Evolutionary conservation across 1,139 yeast genomes (phyloP).

Genomic region (Kluyveromyces marxianus): DNA sequence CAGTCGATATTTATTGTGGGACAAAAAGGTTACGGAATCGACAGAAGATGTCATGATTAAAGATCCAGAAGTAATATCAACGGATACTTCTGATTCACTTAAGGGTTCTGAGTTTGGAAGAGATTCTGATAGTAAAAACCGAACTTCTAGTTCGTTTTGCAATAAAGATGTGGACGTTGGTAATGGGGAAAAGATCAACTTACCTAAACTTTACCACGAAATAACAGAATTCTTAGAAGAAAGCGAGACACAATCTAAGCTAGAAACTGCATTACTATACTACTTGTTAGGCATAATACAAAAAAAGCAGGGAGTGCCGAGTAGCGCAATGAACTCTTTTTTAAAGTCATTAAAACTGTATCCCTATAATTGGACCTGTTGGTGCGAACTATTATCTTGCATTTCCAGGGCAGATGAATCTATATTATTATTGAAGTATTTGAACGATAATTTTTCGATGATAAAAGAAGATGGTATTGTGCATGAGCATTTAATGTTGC

Average conservation of each 20-base stretch:
- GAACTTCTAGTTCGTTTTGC: neutral
- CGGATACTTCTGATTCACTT: conserved; percentile 8
- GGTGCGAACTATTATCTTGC: conserved; percentile 74
- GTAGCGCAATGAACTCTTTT: conserved; percentile 53
- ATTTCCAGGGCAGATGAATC: conserved; percentile 61
- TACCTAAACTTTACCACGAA: conserved; percentile 36
- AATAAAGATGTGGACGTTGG: conserved; percentile 10
- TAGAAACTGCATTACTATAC: conserved; percentile 41
- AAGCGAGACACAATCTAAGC: conserved; percentile 24
- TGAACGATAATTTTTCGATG: conserved; percentile 30
- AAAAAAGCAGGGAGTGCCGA: conserved; percentile 51
- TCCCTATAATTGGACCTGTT: conserved; percentile 91
- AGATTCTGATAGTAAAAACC: conserved; percentile 5
- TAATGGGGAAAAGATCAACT: conserved; percentile 20
- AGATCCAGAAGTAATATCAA: conserved; percentile 16
- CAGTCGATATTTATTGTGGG: conserved; percentile 63
- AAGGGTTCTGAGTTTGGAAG: conserved; percentile 7
- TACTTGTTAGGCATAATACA: conserved; percentile 65
- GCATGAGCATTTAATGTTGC: conserved; percentile 44
- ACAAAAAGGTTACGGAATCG: conserved; percentile 65
- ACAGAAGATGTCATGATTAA: conserved; percentile 50
- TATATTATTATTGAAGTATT: conserved; percentile 36
- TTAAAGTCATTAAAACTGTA: conserved; percentile 48
- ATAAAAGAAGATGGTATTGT: conserved; percentile 12
- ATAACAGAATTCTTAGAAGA: conserved; percentile 34